Evolutionary conservation across 176 grass and related monocot genomes (phyloP).

Genomic region (Oryza glaberrima): DNA sequence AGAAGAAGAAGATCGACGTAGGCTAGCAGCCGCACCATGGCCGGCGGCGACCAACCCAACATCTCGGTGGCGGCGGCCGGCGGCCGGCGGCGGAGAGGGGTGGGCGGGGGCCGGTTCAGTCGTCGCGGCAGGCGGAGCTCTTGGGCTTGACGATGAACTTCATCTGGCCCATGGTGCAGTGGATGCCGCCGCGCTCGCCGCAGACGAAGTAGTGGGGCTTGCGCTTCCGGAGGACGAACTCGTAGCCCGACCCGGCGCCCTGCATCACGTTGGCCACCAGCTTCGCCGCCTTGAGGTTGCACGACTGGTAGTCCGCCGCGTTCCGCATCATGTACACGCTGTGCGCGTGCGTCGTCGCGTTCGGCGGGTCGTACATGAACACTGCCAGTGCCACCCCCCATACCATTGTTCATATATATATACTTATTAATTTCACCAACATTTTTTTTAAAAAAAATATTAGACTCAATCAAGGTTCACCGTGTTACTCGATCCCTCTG

Average conservation of each 20-base stretch:
- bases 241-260: slow-evolving; percentile 67
- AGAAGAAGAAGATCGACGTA: background rate
- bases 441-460: too few species aligned
- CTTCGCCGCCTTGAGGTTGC: slow-evolving; percentile 78
- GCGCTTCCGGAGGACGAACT: slow-evolving; percentile 78
- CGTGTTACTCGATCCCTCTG: too few species aligned
- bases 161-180: slow-evolving; percentile 82
- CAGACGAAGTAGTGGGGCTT: slow-evolving; percentile 92
- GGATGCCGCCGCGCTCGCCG: slow-evolving; percentile 68
- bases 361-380: slow-evolving; percentile 94
- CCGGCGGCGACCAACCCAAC: background rate
- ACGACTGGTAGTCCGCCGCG: slow-evolving; percentile 56
- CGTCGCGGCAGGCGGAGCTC: slow-evolving; percentile 46
- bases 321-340: slow-evolving; percentile 81
- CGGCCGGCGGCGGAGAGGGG: background rate
- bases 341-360: slow-evolving; percentile 70
- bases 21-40: background rate
- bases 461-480: too few species aligned
- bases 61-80: background rate
- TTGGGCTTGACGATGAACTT: slow-evolving; percentile 86
- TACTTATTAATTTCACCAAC: too few species aligned
- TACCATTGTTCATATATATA: too few species aligned
- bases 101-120: background rate
- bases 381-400: slow-evolving; percentile 44
- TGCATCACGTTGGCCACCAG: slow-evolving; percentile 71